Base-by-base conservation (phyloP, 2,329 filamentous ascomycete species). In the Cladosporium sp. region DNA sequence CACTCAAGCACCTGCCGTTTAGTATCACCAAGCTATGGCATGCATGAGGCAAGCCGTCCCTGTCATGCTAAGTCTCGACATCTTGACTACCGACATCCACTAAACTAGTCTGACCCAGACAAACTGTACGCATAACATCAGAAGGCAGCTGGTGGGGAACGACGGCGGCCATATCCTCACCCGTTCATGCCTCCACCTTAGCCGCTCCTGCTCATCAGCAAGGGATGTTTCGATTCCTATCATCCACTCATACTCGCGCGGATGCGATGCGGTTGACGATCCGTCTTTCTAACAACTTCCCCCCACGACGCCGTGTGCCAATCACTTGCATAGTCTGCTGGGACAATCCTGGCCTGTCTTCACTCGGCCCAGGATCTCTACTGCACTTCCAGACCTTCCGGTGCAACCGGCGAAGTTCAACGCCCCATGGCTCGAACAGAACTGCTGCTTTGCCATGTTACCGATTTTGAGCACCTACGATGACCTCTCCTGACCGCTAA, bases 381-480 rank as follows among this genome's bases (percentile, higher is more conserved):
- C 18, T 54, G 32, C 56, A 18, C 39, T 36, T 30, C 13, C 36
- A 16, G 23, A 34, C 32, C 25, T n/a, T 16, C 56, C 53, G 53
- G 14, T 21, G 32, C 21, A 39, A 18, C 32, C 54, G 54, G 21
- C n/a, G 23, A 58, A 36, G 58, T 26, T 30, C 11, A n/a, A 43
- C 59, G 59, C 59, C 60, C 21, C 48, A n/a, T 43, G 32, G 60
- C 60, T 63, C 34, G 32, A 54, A 28, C 48, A 34, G 48, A 26
- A 63, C 34, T 39, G 32, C 28, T 32, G 46, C 32, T 54, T 63
- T 39, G 10, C 49, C 60, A 63, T 63, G 49, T 63, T 63, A 53
- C 60, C 60, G 60, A 57, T 28, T 54, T 56, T 48, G 18, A 46
- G 8, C 25, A 16, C n/a, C 46, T 30, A 11, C 30, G 48, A 54